Conservation (phyloP, 306 rosid species). For the Ziziphus jujuba region DNA sequence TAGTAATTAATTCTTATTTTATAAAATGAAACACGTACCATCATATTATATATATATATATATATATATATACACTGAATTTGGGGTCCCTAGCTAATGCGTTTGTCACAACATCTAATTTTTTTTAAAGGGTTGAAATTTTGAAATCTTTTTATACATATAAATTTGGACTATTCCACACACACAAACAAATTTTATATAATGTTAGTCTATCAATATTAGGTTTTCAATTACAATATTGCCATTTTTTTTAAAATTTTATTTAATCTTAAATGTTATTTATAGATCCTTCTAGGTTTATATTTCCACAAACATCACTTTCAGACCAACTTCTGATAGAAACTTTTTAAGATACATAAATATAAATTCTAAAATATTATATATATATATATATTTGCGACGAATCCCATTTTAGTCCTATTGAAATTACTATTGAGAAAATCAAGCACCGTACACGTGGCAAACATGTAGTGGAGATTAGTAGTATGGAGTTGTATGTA, state of each 20-base stretch:
- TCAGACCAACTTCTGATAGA: constrained; percentile 71
- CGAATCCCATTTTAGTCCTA: constrained; percentile 4
- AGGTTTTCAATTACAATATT: neutral
- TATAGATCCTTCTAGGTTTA: constrained; percentile 44
- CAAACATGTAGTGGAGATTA: constrained; percentile 34
- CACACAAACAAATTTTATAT: neutral
- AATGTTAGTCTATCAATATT: constrained; percentile 1
- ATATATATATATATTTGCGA: neutral
- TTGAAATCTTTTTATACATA: constrained; percentile 33
- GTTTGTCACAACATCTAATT: constrained; percentile 19
- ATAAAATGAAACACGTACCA: neutral
- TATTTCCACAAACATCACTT: constrained; percentile 50
- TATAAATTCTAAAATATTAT: neutral
- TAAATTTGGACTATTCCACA: constrained; percentile 38
- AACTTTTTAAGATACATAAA: constrained; percentile 28
- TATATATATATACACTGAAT: constrained; percentile 12
- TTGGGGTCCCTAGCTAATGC: constrained; percentile 30
- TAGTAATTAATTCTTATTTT: neutral
- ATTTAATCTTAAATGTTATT: constrained; percentile 17
- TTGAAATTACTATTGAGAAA: neutral
- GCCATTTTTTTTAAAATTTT: neutral
- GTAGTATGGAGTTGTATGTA: constrained; percentile 11
- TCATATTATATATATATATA: neutral
- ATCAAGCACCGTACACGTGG: constrained; percentile 20
- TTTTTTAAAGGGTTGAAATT: constrained; percentile 42